Evolutionary conservation across 352 stramenopile genomes (phyloP), one percentile per base, ranked within the genome.

Genomic region (Globisporangium perplexum): DNA sequence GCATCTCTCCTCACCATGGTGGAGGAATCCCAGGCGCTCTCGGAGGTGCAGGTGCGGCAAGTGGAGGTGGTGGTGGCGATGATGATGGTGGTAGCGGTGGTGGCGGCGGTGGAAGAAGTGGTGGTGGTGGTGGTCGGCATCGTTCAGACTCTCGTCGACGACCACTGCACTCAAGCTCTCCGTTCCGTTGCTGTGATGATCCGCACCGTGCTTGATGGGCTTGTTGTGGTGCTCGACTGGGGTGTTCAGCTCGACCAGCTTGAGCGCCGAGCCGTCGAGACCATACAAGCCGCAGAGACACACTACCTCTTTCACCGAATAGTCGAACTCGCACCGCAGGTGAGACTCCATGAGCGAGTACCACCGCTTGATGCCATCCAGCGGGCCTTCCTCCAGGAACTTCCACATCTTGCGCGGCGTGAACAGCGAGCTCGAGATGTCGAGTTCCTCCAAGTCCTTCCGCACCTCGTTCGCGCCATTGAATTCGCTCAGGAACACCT

Each of bases 311-410:
- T 82, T 84, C 26, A 91, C 74, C 22, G 80, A 88, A 49, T 90
- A 88, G 50, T 90, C 77, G 44, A 91, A 89, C 48, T 91, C 82
- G 33, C 74, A 87, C 30, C 77, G 73, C 42, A 92, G 62, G 50
- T 92, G 82, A 15, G 82, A 89, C 65, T 92, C 82, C 36, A 89
- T 92, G 15, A 89, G 65, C n/a, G 78, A 71, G 59, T 87, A 89
- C 82, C 82, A 93, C 0, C 74, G 70, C 28, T 86, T 80, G 7
- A 90, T 58, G 23, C 82, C 82, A 60, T 88, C 77, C 18, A 93
- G 58, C n/a, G 82, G 82, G 23, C 61, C 71, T 30, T 87, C 64
- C 14, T 68, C 72, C 39, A 83, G 59, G 20, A 69, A 65, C 54
- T 86, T 86, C 82, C 82, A 93, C 36, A 90, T 49, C 60, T 89